Evolutionary conservation across 1,139 yeast species (phyloP).

Genomic region (Yamadazyma mexicana): DNA sequence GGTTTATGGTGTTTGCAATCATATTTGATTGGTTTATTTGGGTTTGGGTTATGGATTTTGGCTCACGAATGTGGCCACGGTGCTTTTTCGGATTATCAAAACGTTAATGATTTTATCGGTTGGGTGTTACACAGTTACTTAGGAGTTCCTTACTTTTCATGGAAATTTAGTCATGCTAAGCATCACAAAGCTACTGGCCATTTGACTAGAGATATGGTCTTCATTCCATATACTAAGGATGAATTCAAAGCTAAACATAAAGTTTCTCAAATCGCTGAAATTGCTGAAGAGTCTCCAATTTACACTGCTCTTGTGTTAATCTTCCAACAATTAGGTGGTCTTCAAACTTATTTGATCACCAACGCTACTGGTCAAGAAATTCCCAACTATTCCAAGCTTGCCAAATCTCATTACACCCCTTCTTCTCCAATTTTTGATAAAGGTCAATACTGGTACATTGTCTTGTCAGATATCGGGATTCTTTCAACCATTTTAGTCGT

Average conservation of each 20-base stretch:
- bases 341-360: slow-evolving; percentile 61
- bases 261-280: slow-evolving; percentile 50
- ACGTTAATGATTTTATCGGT: slow-evolving; percentile 73
- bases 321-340: slow-evolving; percentile 76
- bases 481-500: slow-evolving; percentile 51
- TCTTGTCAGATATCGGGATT: slow-evolving; percentile 74
- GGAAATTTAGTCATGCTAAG: slow-evolving; percentile 81
- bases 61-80: slow-evolving; percentile 93
- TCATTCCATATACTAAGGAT: slow-evolving; percentile 69
- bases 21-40: slow-evolving; percentile 50
- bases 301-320: slow-evolving; percentile 54
- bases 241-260: slow-evolving; percentile 44
- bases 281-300: slow-evolving; percentile 75
- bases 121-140: slow-evolving; percentile 80
- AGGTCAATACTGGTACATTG: slow-evolving; percentile 67
- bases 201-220: slow-evolving; percentile 78
- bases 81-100: slow-evolving; percentile 72
- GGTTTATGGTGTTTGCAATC: slow-evolving; percentile 41
- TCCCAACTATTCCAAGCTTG: slow-evolving; percentile 48
- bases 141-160: slow-evolving; percentile 81
- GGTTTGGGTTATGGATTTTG: slow-evolving; percentile 79
- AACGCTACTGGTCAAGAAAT: slow-evolving; percentile 80
- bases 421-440: slow-evolving; percentile 70
- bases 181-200: slow-evolving; percentile 91
- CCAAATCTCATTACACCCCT: slow-evolving; percentile 67